These are phyloP conservation scores for Petunia axillaris DNA, from an alignment of 257 asterid species.

Conservation along the genomic window DNA sequence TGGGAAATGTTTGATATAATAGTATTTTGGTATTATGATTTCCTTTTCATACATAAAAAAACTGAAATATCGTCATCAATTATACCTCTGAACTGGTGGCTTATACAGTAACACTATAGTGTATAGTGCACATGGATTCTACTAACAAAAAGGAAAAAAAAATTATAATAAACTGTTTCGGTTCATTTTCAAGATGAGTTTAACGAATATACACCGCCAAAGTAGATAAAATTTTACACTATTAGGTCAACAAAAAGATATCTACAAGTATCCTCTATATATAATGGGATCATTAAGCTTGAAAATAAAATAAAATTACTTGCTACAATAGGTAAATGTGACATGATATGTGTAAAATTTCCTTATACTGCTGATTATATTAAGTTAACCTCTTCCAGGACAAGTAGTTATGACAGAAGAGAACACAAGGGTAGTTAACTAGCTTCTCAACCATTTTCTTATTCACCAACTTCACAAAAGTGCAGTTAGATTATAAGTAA, in stretches of 20 bases:
- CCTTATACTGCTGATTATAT: no score
- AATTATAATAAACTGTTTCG: neutral
- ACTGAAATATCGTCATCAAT: neutral
- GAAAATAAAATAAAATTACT: no score
- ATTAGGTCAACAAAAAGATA: no score
- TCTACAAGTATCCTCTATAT: no score
- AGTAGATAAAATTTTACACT: no score
- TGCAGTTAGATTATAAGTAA: conserved; percentile 1
- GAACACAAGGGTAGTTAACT: conserved; percentile 2
- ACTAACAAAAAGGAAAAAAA: neutral
- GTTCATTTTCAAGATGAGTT: neutral
- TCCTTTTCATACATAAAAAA: neutral
- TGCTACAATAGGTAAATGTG: no score
- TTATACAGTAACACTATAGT: neutral
- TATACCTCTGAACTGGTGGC: neutral
- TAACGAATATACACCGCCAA: no score
- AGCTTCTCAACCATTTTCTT: conserved; percentile 1
- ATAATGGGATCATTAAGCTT: no score
- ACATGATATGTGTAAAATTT: no score
- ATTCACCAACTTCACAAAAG: neutral
- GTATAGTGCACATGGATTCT: neutral
- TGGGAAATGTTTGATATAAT: neutral
- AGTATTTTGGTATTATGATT: neutral
- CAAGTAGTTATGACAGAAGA: neutral
- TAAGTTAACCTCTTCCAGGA: neutral